Evolutionary conservation across 1,284 basidiomycete species (phyloP), one percentile per base, ranked within the genome.

Genomic region (Bjerkandera adusta): DNA sequence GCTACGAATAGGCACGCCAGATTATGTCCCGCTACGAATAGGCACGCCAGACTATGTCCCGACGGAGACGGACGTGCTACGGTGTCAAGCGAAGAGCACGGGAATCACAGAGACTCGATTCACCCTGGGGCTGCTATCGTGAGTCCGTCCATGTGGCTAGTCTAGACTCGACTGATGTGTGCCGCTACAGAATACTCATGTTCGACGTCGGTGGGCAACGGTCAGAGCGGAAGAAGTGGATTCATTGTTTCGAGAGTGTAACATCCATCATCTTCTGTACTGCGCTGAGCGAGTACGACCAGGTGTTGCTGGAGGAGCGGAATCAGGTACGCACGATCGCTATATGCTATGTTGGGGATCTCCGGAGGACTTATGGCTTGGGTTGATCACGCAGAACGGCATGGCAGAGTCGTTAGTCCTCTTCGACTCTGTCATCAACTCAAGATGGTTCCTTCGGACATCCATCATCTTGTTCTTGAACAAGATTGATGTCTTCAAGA

Each of bases 261-360:
- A 97, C 94, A 0, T 90, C 87, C 25, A 97, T 97, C 65, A 92
- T 97, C 53, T 97, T 97, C 67, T 93, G 95, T 63, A 92, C 93
- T 0, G 92, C 93, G 11, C 72, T 97, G 37, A 91, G 86, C 57
- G 94, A 97, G 67, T 97, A 97, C 63, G 95, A 97, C 64, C 95
- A 95, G 65, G 86, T 92, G 1, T 65, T 92, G 24, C 67, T 91
- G 15, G 89, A 92, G 57, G 88, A 89, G 64, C 81, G 78, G 62
- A 82, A 81, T 49, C 89, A 89, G 72, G 89, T 82, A 49, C 46
- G 77, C 65, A 32, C 20, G n/a, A n/a, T n/a, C 20, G 16, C 21
- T 32, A 13, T 11, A 29, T 15, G 29, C 10, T 29, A n/a, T 34
- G 24, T 30, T 39, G 27, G 18, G 24, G 21, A 12, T 6, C 36